Evolutionary conservation across 2,329 filamentous ascomycete species (phyloP).

Genomic region (Ceratocystis eucalypticola): DNA sequence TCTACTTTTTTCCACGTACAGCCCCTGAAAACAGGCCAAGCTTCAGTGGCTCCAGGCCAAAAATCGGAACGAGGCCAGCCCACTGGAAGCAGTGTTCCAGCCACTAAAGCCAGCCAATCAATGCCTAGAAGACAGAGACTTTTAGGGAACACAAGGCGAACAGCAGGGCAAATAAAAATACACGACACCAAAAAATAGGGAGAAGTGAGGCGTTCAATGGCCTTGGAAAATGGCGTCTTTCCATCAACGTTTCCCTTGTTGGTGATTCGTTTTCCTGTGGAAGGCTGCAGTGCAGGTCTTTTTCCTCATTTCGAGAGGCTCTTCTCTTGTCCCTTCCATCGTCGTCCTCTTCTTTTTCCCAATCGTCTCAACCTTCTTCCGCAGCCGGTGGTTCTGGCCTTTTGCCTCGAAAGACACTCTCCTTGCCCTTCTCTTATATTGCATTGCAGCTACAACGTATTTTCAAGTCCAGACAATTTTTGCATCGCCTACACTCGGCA

Average conservation of each 20-base stretch:
- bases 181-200: neutral
- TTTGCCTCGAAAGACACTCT: neutral
- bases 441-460: neutral
- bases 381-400: too few relatives aligned
- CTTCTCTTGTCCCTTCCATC: neutral
- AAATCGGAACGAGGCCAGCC: neutral
- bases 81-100: constrained; percentile 1
- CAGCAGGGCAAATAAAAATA: neutral
- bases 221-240: neutral
- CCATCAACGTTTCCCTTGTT: neutral
- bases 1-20: neutral
- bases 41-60: neutral
- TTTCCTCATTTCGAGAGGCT: neutral
- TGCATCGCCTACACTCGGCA: constrained; percentile 11
- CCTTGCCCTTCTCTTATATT: neutral
- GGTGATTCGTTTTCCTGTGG: neutral
- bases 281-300: neutral
- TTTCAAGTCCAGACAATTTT: neutral
- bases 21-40: neutral
- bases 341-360: neutral
- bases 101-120: neutral
- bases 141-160: neutral
- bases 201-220: neutral
- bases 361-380: neutral
- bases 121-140: neutral